Conservation (phyloP, 768 basidiomycete species). For the Suillus sp. region DNA sequence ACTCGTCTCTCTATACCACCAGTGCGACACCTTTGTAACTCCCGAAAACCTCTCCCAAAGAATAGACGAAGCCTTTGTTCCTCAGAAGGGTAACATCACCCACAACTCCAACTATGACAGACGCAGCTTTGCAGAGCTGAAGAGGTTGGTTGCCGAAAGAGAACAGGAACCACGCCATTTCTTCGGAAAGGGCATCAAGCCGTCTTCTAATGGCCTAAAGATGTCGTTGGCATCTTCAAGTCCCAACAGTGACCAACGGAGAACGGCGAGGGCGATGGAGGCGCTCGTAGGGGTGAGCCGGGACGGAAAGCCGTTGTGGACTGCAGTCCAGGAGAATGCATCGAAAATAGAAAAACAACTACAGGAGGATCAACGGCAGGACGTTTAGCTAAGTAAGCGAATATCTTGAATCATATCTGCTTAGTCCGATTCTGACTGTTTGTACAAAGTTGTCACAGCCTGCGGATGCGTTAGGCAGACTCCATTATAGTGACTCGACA, state of each 20-base stretch:
- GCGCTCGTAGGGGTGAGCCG: slow-evolving; percentile 31
- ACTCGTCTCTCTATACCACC: slow-evolving; percentile 78
- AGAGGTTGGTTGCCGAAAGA: background rate
- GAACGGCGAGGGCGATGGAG: slow-evolving; percentile 27
- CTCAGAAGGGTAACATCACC: background rate
- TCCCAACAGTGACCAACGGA: slow-evolving; percentile 18
- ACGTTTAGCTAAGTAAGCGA: slow-evolving; percentile 4
- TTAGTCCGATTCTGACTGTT: background rate
- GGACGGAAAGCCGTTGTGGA: slow-evolving; percentile 36
- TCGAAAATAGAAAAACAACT: slow-evolving; percentile 23
- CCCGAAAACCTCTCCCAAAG: slow-evolving; percentile 61
- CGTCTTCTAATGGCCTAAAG: background rate
- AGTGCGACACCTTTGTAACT: slow-evolving; percentile 70
- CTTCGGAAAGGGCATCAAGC: slow-evolving; percentile 26
- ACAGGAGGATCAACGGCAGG: slow-evolving; percentile 17
- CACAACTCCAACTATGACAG: background rate
- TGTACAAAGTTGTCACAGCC: background rate
- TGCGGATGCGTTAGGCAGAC: background rate
- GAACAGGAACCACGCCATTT: slow-evolving; percentile 20
- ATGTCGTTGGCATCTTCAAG: background rate
- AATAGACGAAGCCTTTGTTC: slow-evolving; percentile 65
- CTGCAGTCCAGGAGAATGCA: slow-evolving; percentile 33
- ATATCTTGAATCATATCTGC: background rate
- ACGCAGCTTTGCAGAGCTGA: slow-evolving; percentile 17
- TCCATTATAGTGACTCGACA: background rate